Base-by-base conservation (phyloP, 768 basidiomycete genomes). In the Russula dissimulans region DNA sequence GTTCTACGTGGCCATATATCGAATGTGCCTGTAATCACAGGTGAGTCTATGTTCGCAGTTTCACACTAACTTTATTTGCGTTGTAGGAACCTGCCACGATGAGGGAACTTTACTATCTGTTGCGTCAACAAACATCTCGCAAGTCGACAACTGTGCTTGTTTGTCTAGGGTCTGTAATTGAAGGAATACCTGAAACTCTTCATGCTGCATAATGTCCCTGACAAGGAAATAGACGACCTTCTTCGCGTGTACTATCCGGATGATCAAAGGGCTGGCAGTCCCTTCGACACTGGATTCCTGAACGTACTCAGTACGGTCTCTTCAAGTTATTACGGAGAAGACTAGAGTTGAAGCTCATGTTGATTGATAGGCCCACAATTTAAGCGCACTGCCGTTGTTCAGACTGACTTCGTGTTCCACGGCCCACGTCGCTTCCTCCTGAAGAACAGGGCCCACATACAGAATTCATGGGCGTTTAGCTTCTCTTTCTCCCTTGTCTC, bases 31-130 rank as follows among this genome's bases (percentile, higher is more conserved):
- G 48, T 69, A 22, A 63, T 69, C 26, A 56, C 61, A 32, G 68
- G 68, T 65, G 15, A 9, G 59, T 4, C 10, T n/a, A 17, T 15
- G 18, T 14, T 53, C 14, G 18, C 15, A n/a, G 45, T 6, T 5
- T 1, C 9, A 36, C n/a, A 53, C 47, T 3, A 49, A 62, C 17
- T 51, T 48, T 26, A 56, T n/a, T 5, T 17, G 43, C 17, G 31
- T 63, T 11, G 3, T 45, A 76, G 80, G 80, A 17, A 76, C 81
- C 61, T 76, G 75, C 61, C 80, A 84, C 53, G 84, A 85, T 56
- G 84, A 86, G 67, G 84, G 83, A 5, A 81, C 83, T 0, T 47
- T 73, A 3, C 74, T 74, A 65, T 61, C 72, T 0, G 22, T 74
- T 7, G 50, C 65, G 3, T 64, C 47, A 0, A 31, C 53, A 5